Evolutionary conservation across 331 rosid genomes (phyloP), one percentile per base, ranked within the genome.

Genomic region (Acacia pycnantha): DNA sequence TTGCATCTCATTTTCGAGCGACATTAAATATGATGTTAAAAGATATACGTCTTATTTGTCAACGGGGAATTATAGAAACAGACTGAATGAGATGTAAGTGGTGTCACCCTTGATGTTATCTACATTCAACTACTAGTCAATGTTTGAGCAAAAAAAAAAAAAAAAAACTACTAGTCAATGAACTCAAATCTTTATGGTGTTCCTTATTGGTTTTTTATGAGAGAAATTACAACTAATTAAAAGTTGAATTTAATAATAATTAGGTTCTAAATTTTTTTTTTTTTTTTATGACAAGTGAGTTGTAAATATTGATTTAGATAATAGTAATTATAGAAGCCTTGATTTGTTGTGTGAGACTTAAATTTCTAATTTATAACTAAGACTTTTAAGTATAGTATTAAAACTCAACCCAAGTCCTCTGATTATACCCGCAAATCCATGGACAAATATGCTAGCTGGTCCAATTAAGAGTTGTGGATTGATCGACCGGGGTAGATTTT

Each of bases 81-180:
- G 26, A 73, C 29, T 51, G 54, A 76, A 46, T 64, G 37, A 64
- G 11, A 68, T 53, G 53, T 19, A n/a, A n/a, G 35, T 21, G 41
- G 51, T 6, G 40, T 16, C 26, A 33, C 47, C 47, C 13, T 8
- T 12, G 18, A 77, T 22, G n/a, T 8, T 70, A 58, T 58, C 82
- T 0, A 46, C 6, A 66, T 12, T 12, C 81, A 81, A 66, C 84
- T 66, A 43, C 70, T 33, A 67, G 71, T 67, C 84, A 51, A 35
- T 66, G 72, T 31, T 2, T 31, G 33, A 31, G 33, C 33, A 31
- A 31, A 31, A 29, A 31, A 31, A 31, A 31, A n/a, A n/a, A 31
- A 31, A 31, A 31, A 31, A 31, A 81, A 66, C 84, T 66, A 67
- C 70, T 33, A 67, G 71, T 67, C 84, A 51, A 35, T 66, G 72